Base-by-base conservation (phyloP, 768 basidiomycete genomes). In the Amanita subjunquillea region DNA sequence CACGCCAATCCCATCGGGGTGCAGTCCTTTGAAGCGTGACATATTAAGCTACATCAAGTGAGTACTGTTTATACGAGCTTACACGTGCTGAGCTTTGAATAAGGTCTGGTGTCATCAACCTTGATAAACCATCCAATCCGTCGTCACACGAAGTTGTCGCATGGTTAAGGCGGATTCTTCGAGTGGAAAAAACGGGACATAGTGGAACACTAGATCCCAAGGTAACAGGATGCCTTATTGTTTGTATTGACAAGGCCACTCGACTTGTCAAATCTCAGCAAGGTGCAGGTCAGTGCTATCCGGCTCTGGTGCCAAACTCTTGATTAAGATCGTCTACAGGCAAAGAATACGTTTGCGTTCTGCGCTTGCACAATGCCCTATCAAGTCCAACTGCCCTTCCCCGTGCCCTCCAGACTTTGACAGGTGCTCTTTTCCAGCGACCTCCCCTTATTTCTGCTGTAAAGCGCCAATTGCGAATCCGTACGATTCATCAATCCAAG, bases 61-160 rank as follows among this genome's bases (percentile, higher is more conserved):
- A 49, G 48, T n/a, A 25, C 4, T 15, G 6, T 17, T 40, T 40
- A 10, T 46, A 17, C 29, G 1, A 6, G 22, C 41, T 38, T 4
- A 15, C 6, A 23, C 23, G 56, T 36, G 22, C n/a, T 55, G 42
- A 48, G 55, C 48, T 41, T 54, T 20, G 56, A 53, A n/a, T 5
- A 58, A 95, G 92, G 75, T 91, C 94, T 59, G 96, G 96, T 60
- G 91, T 97, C 50, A 99, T 99, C 67, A 99, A 99, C 72, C 77
- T 99, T 59, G 96, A 99, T 80, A 99, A 99, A 65, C 96, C 96
- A 22, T 97, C 95, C 30, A 99, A 98, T 70, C 95, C 95, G 3
- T 96, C 94, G 15, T 95, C 94, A 4, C 96, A 99, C 69, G 96
- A 99, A 75, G 96, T 99, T 50, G 96, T 99, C 58, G 96, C 96